phyloP scores from a whole-genome alignment of 2,329 filamentous ascomycete species.

The Cladosporium velox region DNA sequence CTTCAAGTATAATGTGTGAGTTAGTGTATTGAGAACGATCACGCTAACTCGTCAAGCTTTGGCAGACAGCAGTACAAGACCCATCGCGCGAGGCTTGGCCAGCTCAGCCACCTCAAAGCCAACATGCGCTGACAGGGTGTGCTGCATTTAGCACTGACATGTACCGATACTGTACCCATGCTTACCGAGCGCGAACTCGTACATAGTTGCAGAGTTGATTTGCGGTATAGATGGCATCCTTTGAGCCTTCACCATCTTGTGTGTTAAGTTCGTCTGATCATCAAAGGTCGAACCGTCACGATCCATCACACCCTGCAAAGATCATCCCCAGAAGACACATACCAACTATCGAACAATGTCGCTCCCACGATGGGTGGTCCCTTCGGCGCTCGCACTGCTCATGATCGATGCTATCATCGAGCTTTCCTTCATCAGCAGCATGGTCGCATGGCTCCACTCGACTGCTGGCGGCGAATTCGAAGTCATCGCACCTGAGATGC shows the following conservation, averaged over 20 bases:
- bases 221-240: background rate
- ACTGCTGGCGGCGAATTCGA: conserved; percentile 30
- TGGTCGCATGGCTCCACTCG: conserved; percentile 35
- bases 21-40: background rate
- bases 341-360: background rate
- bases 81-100: background rate
- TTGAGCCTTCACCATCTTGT: background rate
- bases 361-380: conserved; percentile 5
- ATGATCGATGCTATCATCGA: conserved; percentile 34
- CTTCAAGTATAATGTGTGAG: background rate
- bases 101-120: conserved; percentile 4
- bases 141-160: background rate
- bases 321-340: too few relatives aligned
- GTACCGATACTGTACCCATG: background rate
- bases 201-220: background rate
- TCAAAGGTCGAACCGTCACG: background rate
- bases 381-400: conserved; percentile 26
- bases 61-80: background rate
- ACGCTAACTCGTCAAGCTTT: background rate
- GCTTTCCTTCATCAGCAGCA: conserved; percentile 32
- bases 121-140: conserved; percentile 2
- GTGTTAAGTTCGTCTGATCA: background rate
- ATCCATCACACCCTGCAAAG: background rate
- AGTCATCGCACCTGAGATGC: conserved; percentile 21
- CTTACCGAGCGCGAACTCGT: background rate